These are phyloP conservation scores for Amanita fuliginea DNA, from an alignment of 768 basidiomycete genomes.

Conservation along the genomic window DNA sequence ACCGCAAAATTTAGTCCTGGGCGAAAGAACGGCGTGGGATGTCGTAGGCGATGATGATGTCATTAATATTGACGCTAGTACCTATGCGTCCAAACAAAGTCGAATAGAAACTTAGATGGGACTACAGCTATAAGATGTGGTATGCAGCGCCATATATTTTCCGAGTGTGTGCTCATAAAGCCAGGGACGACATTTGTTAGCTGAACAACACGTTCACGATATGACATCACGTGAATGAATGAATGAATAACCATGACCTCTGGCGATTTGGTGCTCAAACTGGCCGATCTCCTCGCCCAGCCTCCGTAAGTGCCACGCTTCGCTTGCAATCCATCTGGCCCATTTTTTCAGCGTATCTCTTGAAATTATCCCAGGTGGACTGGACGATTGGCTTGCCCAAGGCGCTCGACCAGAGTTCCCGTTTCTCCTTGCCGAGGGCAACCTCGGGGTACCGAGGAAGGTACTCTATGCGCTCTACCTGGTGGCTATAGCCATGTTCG, in stretches of 20 bases:
- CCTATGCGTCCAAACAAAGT: no score
- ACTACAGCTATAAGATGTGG: no score
- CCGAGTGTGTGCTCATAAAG: no score
- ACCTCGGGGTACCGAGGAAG: slow-evolving; percentile 59
- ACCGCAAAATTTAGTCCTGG: background rate
- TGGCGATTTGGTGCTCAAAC: slow-evolving; percentile 7
- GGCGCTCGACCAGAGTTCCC: slow-evolving; percentile 24
- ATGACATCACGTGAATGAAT: no score
- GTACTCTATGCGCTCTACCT: slow-evolving; percentile 42
- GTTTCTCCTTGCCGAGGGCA: slow-evolving; percentile 43
- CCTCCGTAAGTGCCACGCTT: slow-evolving; percentile 3
- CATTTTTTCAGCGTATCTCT: slow-evolving; percentile 28
- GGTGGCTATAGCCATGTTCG: slow-evolving; percentile 26
- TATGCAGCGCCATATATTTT: no score
- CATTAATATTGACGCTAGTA: no score
- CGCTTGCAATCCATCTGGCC: background rate
- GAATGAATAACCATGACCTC: background rate
- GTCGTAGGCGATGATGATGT: no score
- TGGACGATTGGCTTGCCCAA: slow-evolving; percentile 30
- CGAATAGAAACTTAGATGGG: no score
- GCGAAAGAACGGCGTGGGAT: background rate
- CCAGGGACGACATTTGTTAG: no score
- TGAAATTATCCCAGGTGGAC: slow-evolving; percentile 53
- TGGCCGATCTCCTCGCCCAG: slow-evolving; percentile 18
- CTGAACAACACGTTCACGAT: no score